Percentiles rank a stretch among this genome's conserved stretches.
These are phyloP conservation scores for Plasmodium gallinaceum DNA, from an alignment of 169 alveolate species.

Conservation along the genomic window DNA sequence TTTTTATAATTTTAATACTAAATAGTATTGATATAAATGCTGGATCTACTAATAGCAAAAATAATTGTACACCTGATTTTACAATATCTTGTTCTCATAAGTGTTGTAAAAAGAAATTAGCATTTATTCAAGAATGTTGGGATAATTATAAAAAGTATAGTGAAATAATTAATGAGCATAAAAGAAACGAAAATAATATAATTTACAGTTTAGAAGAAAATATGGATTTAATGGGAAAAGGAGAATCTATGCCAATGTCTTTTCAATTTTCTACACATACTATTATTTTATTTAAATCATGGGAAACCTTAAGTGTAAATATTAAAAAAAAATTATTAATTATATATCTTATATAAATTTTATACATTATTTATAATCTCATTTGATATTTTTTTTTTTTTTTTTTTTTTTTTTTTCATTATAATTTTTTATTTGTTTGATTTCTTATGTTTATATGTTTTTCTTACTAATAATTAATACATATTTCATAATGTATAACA, in stretches of 20 bases:
- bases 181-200: conserved; percentile 4
- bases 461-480: not conserved
- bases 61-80: conserved; percentile 13
- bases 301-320: conserved; percentile 64
- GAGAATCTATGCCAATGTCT: conserved; percentile 60
- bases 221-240: not conserved
- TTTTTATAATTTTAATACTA: too few relatives aligned
- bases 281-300: conserved; percentile 54
- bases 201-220: conserved; percentile 2
- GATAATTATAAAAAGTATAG: conserved; percentile 23
- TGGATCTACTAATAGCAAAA: not conserved
- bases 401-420: not conserved
- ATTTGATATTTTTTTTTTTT: not conserved
- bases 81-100: not conserved
- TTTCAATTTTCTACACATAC: conserved; percentile 59
- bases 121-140: conserved; percentile 59
- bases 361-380: too few relatives aligned
- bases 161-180: conserved; percentile 21
- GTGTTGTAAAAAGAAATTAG: conserved; percentile 25
- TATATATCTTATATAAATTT: not conserved
- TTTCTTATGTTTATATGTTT: not conserved
- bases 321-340: not conserved
- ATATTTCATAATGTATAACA: not conserved
- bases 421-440: not conserved
- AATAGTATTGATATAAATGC: too few relatives aligned